Conservation (phyloP, 1,284 basidiomycete species). For the Cryptococcus sp. region DNA sequence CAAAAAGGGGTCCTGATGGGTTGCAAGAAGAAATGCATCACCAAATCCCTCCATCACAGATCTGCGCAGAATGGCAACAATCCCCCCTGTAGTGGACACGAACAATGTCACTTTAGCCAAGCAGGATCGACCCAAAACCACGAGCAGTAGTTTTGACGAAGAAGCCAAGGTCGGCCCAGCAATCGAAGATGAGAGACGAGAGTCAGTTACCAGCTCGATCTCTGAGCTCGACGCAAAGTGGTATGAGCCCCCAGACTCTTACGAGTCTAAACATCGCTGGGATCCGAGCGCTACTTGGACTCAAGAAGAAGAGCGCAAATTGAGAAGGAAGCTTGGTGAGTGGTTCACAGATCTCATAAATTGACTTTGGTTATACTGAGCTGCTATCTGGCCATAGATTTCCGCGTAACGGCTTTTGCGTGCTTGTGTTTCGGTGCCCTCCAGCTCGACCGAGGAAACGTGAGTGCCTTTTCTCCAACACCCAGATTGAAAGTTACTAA, state of each 20-base stretch:
- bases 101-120: background rate
- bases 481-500: too few relatives aligned
- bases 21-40: too few relatives aligned
- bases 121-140: background rate
- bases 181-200: background rate
- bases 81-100: slow-evolving; percentile 1
- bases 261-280: slow-evolving; percentile 48
- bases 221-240: slow-evolving; percentile 11
- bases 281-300: slow-evolving; percentile 52
- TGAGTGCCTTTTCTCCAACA: slow-evolving; percentile 7
- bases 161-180: slow-evolving; percentile 2
- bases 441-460: slow-evolving; percentile 45
- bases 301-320: slow-evolving; percentile 39
- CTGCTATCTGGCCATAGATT: slow-evolving; percentile 12
- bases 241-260: slow-evolving; percentile 40
- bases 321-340: slow-evolving; percentile 38
- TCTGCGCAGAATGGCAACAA: background rate
- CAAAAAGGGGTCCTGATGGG: too few relatives aligned
- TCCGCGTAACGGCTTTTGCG: slow-evolving; percentile 30
- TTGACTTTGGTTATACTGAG: background rate
- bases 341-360: too few relatives aligned
- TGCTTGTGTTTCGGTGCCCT: slow-evolving; percentile 45
- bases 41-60: too few relatives aligned
- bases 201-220: background rate
- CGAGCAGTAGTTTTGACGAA: background rate